Conservation (phyloP, 345 rosid genomes). For the Syzygium aromaticum region DNA sequence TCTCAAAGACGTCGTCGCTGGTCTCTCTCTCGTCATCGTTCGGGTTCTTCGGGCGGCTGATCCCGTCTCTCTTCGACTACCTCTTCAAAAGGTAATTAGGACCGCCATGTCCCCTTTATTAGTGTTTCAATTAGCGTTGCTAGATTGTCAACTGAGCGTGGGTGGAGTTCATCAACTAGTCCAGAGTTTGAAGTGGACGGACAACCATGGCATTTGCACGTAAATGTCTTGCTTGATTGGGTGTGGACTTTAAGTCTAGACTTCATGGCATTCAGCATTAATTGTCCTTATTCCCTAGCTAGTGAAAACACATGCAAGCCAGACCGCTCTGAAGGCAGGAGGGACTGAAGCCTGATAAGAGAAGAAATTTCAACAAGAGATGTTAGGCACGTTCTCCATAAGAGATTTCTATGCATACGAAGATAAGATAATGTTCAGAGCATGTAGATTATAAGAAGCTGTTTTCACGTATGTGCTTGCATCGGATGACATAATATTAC, state of each 20-base stretch:
- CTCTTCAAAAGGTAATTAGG: constrained; percentile 44
- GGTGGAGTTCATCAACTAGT: not conserved
- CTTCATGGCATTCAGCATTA: not conserved
- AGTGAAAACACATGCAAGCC: not conserved
- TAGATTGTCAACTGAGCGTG: not conserved
- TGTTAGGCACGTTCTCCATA: not conserved
- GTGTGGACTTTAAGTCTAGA: too few relatives aligned
- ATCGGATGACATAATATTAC: not conserved
- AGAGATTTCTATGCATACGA: not conserved
- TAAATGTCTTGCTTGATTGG: not conserved
- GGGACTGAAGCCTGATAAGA: too few relatives aligned
- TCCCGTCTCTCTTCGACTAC: constrained; percentile 67
- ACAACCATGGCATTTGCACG: not conserved
- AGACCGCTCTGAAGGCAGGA: too few relatives aligned
- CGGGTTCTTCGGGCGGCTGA: constrained; percentile 85
- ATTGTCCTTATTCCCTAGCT: not conserved
- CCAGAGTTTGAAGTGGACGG: not conserved
- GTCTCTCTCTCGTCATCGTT: constrained; percentile 83
- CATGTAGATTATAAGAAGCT: not conserved
- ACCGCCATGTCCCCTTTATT: not conserved
- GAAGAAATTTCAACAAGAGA: not conserved
- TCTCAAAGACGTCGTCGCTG: constrained; percentile 34
- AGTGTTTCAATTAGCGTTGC: not conserved
- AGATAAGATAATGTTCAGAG: not conserved
- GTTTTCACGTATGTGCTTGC: not conserved